These are phyloP conservation scores for Trifolium repens DNA, from an alignment of 306 rosid species.

Conservation along the genomic window DNA sequence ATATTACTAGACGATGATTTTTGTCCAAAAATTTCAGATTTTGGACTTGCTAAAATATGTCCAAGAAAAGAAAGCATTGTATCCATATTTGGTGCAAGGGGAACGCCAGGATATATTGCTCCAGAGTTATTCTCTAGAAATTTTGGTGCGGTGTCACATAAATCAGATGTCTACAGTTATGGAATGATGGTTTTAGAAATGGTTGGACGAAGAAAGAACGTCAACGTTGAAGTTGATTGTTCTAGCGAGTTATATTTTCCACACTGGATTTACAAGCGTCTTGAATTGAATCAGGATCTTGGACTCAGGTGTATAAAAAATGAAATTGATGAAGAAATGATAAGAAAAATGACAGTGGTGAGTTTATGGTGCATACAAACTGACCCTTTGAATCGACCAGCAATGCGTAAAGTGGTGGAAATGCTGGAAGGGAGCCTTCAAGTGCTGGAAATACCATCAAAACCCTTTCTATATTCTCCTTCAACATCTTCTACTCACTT, in stretches of 20 bases:
- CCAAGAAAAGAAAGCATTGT: conserved; percentile 30
- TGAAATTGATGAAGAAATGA: conserved; percentile 37
- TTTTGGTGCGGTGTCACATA: conserved; percentile 38
- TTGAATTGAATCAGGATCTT: conserved; percentile 40
- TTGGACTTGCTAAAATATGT: conserved; percentile 46
- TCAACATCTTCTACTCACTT: not conserved
- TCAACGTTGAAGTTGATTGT: conserved; percentile 16
- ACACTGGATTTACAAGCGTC: conserved; percentile 44
- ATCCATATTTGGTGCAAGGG: conserved; percentile 27
- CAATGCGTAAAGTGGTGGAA: conserved; percentile 44
- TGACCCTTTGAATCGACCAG: conserved; percentile 37
- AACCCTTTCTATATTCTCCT: conserved; percentile 39
- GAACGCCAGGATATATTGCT: conserved; percentile 44
- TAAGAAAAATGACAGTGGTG: conserved; percentile 47
- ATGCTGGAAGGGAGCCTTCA: conserved; percentile 43
- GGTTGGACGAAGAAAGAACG: conserved; percentile 25
- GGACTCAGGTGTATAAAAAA: conserved; percentile 5
- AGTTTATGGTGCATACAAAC: conserved; percentile 47
- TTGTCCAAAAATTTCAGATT: conserved; percentile 40
- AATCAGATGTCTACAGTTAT: conserved; percentile 41
- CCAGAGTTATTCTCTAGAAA: conserved; percentile 39
- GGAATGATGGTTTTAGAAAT: conserved; percentile 45
- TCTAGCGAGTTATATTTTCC: conserved; percentile 44
- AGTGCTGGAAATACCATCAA: conserved; percentile 34
- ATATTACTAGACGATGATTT: conserved; percentile 33